phyloP scores from a whole-genome alignment of 495 filamentous ascomycete genomes.

The Penicillium silybi region DNA sequence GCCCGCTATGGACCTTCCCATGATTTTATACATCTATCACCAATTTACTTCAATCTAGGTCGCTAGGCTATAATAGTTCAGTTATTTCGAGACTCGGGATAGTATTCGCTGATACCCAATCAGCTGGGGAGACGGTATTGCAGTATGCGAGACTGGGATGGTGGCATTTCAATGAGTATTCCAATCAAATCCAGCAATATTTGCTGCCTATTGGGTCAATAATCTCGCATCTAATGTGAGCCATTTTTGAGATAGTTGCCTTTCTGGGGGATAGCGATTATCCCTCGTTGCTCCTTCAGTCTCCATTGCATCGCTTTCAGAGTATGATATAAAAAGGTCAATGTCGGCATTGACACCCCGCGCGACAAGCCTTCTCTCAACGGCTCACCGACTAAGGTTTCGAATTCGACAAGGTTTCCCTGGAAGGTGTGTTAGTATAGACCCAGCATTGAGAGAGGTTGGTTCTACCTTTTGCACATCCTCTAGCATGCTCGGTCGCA shows the following conservation, averaged over 20 bases:
- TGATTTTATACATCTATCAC: neutral
- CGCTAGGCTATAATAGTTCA: too few species aligned
- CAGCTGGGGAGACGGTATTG: neutral
- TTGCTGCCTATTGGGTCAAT: too few species aligned
- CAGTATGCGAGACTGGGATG: conserved; percentile 1
- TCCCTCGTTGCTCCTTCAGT: conserved; percentile 21
- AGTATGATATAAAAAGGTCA: conserved; percentile 39
- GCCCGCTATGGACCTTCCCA: neutral
- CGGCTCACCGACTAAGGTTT: conserved; percentile 51
- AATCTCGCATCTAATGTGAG: neutral
- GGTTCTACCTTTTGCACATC: conserved; percentile 37
- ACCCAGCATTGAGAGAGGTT: neutral
- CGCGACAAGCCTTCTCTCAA: conserved; percentile 40
- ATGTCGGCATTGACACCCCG: conserved; percentile 43
- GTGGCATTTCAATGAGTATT: too few species aligned
- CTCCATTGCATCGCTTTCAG: conserved; percentile 41
- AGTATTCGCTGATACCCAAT: neutral
- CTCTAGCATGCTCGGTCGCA: conserved; percentile 45
- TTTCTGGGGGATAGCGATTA: neutral
- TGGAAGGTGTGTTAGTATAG: conserved; percentile 5
- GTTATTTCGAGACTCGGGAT: too few species aligned
- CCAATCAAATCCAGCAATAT: too few species aligned
- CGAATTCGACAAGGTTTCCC: conserved; percentile 51
- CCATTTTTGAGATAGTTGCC: neutral
- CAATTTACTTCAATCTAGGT: too few species aligned